These are phyloP conservation scores for Coniosporium apollinis DNA, from an alignment of 495 filamentous ascomycete species.

Conservation along the genomic window DNA sequence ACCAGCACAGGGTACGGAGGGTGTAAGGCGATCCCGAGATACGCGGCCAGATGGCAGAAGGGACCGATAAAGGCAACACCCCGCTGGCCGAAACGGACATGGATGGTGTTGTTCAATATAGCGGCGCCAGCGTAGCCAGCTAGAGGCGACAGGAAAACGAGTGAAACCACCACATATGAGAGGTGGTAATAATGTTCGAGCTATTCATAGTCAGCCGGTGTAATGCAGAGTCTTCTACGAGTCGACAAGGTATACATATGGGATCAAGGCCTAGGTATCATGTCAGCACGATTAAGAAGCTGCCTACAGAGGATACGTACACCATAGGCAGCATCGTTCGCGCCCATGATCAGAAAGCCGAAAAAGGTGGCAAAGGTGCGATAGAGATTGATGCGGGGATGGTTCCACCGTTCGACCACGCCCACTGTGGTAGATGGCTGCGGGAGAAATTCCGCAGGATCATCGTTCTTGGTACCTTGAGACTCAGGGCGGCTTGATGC, in stretches of 20 bases:
- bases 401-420: conserved; percentile 46
- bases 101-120: conserved; percentile 40
- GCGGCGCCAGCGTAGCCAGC: conserved; percentile 41
- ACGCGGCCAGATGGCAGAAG: conserved; percentile 44
- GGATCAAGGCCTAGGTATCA: conserved; percentile 42
- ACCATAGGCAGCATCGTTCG: conserved; percentile 68
- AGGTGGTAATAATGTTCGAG: conserved; percentile 43
- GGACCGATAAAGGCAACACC: conserved; percentile 60
- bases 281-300: no score
- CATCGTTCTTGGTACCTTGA: no score
- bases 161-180: conserved; percentile 39
- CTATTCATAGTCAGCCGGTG: conserved; percentile 20
- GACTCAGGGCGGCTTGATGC: no score
- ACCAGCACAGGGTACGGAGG: conserved; percentile 45
- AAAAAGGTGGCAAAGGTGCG: conserved; percentile 50
- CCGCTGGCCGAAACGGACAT: conserved; percentile 49
- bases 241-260: conserved; percentile 16
- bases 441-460: conserved; percentile 21
- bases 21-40: conserved; percentile 39
- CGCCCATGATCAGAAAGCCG: conserved; percentile 62
- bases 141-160: conserved; percentile 45
- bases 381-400: conserved; percentile 44
- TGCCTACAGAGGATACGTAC: conserved; percentile 41
- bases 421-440: conserved; percentile 20
- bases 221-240: background rate